Base-by-base conservation (phyloP, 2,329 filamentous ascomycete species). In the Grosmannia serpens region DNA sequence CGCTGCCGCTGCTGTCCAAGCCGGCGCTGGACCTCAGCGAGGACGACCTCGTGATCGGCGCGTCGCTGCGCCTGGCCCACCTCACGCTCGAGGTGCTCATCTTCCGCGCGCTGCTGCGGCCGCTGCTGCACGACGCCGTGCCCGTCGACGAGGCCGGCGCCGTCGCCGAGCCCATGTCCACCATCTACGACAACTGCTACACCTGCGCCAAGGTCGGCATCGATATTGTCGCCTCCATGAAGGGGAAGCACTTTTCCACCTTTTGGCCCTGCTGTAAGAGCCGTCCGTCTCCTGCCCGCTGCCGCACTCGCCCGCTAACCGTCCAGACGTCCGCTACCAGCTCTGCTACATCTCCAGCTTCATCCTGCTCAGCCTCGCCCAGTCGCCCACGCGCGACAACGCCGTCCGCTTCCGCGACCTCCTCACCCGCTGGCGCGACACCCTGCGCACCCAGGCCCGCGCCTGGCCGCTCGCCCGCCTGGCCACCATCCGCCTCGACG, bases 291-390 rank as follows among this genome's bases (percentile, higher is more conserved):
- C 8, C 20, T 4, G 38, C 20, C 20, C 24, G 6, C 17, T 41
- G 4, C 5, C n/a, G 44, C 20, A 6, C 29, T 54, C 1, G 29
- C 11, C 4, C 11, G 10, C 11, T n/a, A 3, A 24, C 17, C 49
- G 2, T 13, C 31, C 57, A 66, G 65, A 67, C 44, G 53, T 61
- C 3, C 64, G 65, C 35, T 66, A 66, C 50, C 63, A 67, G 31
- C 61, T 67, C 5, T 66, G 63, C 60, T 67, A 67, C 52, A 59
- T 67, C 1, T 63, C 64, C 4, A 63, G 44, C 33, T 66, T 67
- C 52, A 56, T 67, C 4, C 46, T 67, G 26, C 58, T 66, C 33
- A 67, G 62, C 55, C 58, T 67, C 4, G 60, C 65, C 3, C 65
- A 67, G 35, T 62, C 65, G 1, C 57, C 64, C 9, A 65, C 63